These are phyloP conservation scores for Globisporangium megalacanthum DNA, from an alignment of 352 stramenopile species.

Conservation along the genomic window DNA sequence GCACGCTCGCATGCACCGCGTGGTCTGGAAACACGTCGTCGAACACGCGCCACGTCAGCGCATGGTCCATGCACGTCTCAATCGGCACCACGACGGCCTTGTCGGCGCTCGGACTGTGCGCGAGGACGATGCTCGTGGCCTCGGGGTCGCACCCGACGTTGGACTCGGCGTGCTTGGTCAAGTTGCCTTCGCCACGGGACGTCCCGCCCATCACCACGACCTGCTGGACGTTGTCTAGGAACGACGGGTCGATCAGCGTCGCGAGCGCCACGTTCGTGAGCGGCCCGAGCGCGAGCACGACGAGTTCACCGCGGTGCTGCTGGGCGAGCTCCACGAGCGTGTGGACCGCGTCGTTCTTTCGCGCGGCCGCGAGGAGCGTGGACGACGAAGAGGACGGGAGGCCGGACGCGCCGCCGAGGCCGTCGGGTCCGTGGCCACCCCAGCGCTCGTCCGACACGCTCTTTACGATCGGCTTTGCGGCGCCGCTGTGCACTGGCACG, in stretches of 20 bases:
- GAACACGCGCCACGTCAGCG: conserved; percentile 56
- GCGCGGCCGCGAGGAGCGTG: conserved; percentile 22
- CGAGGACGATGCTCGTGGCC: conserved; percentile 64
- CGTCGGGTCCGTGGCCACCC: conserved; percentile 68
- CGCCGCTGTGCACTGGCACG: conserved; percentile 59
- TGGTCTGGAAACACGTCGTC: conserved; percentile 57
- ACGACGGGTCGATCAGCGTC: conserved; percentile 62
- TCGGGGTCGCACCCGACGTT: conserved; percentile 82
- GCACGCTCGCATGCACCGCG: conserved; percentile 20
- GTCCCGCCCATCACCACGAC: conserved; percentile 74
- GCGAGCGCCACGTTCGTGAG: conserved; percentile 79
- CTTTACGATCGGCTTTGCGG: conserved; percentile 52
- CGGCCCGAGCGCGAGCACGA: conserved; percentile 67
- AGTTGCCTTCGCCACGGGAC: conserved; percentile 63
- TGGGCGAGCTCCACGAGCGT: conserved; percentile 53
- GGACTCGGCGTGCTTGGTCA: conserved; percentile 66
- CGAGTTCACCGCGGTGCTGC: conserved; percentile 56
- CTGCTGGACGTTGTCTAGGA: conserved; percentile 53
- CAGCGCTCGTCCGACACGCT: conserved; percentile 62
- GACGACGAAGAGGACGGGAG: not conserved
- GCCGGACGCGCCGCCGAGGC: conserved; percentile 52
- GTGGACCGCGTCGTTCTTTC: conserved; percentile 62
- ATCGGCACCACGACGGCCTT: conserved; percentile 68
- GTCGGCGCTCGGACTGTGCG: conserved; percentile 44
- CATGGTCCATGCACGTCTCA: conserved; percentile 56